A percentile compares a stretch with the other conserved stretches of the same genome.
Conservation (phyloP, 1,284 basidiomycete species). For the Pholiota adiposa region DNA sequence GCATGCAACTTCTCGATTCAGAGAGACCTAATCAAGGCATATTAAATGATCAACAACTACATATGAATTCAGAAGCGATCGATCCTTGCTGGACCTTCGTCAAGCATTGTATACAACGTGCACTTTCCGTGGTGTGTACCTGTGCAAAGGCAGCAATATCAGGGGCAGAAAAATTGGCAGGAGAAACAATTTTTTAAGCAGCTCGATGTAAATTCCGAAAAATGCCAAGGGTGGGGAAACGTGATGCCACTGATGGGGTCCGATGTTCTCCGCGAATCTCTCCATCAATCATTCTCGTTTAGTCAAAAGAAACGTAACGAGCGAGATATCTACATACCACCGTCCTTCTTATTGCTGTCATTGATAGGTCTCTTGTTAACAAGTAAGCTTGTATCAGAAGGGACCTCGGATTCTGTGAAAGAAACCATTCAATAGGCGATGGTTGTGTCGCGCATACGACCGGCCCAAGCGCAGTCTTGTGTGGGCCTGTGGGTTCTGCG, state of each 20-base stretch:
- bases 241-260: background rate
- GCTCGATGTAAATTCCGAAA: background rate
- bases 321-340: background rate
- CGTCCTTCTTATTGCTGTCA: background rate
- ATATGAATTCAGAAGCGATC: no score
- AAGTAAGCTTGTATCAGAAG: conserved; percentile 3
- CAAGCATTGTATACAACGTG: no score
- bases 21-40: no score
- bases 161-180: background rate
- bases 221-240: background rate
- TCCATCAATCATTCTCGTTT: conserved; percentile 1
- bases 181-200: background rate
- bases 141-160: background rate
- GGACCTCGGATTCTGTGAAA: background rate
- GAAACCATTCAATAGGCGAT: background rate
- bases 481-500: background rate
- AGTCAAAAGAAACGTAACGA: background rate
- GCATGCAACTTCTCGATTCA: no score
- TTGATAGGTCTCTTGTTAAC: background rate
- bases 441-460: background rate
- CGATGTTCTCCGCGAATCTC: background rate
- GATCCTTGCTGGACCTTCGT: no score
- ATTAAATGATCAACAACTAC: no score
- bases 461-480: background rate
- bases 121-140: background rate